Evolutionary conservation across 2,329 filamentous ascomycete species (phyloP), one percentile per base, ranked within the genome.

Genomic region (Fusarium continuum): DNA sequence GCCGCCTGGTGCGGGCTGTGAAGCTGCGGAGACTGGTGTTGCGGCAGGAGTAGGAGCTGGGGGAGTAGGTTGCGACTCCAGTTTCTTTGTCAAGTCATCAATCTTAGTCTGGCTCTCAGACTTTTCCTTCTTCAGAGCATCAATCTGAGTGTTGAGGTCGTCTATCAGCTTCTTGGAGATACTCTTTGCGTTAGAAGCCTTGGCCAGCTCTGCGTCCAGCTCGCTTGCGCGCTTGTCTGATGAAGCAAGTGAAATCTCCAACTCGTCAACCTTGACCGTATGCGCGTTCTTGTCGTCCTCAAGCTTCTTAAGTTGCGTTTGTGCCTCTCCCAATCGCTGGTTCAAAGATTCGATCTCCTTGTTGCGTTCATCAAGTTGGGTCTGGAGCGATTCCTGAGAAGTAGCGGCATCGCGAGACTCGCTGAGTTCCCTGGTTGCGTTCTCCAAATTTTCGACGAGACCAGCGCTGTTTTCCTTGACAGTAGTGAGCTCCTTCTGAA

Each of bases 401-500:
- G 75, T 74, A 14, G 71, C 69, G 9, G 75, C 72, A 44, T 82
- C 80, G 8, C 76, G 79, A 17, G 75, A 75, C 58, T 83, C 79
- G 55, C 67, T 83, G 7, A 92, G 77, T 67, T 92, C 88, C 11
- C 85, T 80, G 2, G 88, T 89, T 0, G 88, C 85, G 45, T 84
- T 84, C 72, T 93, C 90, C 3, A 93, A 77, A 53, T 83, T 91
- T 69, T 86, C 80, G 2, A 86, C 85, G 69, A 92, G 83, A n/a
- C 84, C 83, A 56, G 86, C 79, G 34, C 85, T 88, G 36, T 89
- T 90, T 70, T 95, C 90, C 65, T 91, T 87, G 9, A 88, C 87
- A 11, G 87, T 85, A 3, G 85, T 83, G 5, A 97, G 80, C 67
- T 96, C 91, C 4, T 85, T 80, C 74, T 89, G 88, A 19, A 97